These are phyloP conservation scores for Cinnamomum chago DNA, from an alignment of 164 flowering plant genomes.

Conservation along the genomic window DNA sequence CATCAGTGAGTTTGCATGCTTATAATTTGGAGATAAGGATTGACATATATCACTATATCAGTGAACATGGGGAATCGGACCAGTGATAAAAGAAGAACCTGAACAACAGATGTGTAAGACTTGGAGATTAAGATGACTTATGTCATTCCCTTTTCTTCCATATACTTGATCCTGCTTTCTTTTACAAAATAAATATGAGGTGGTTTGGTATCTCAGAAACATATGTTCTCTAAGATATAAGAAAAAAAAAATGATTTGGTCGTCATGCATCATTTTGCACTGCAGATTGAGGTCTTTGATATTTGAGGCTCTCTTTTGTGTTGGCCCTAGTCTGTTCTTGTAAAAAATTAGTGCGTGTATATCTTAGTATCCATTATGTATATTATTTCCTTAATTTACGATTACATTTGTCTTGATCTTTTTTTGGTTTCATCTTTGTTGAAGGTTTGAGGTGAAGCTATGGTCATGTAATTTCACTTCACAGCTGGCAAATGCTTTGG, in stretches of 20 bases:
- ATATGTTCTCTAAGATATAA: not conserved
- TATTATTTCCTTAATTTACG: not conserved
- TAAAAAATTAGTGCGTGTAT: no score
- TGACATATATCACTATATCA: not conserved
- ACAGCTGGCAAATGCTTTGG: constrained; percentile 78
- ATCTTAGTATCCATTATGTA: not conserved
- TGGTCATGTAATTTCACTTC: constrained; percentile 91
- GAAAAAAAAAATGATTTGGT: not conserved
- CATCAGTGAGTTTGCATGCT: not conserved
- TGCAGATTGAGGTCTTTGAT: no score
- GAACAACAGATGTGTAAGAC: not conserved
- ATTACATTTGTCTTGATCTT: not conserved
- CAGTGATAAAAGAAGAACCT: not conserved
- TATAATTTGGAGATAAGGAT: not conserved
- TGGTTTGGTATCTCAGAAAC: not conserved
- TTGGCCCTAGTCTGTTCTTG: no score
- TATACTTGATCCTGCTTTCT: no score
- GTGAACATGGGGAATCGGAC: not conserved
- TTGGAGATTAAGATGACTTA: not conserved
- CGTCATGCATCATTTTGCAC: not conserved
- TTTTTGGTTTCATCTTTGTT: constrained; percentile 6
- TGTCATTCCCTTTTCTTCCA: no score
- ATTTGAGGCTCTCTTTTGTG: no score
- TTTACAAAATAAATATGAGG: not conserved
- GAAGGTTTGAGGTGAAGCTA: constrained; percentile 35